Percentiles rank a stretch among this genome's conserved stretches.
These are phyloP conservation scores for Rubus idaeus DNA, from an alignment of 306 rosid species.

Conservation along the genomic window DNA sequence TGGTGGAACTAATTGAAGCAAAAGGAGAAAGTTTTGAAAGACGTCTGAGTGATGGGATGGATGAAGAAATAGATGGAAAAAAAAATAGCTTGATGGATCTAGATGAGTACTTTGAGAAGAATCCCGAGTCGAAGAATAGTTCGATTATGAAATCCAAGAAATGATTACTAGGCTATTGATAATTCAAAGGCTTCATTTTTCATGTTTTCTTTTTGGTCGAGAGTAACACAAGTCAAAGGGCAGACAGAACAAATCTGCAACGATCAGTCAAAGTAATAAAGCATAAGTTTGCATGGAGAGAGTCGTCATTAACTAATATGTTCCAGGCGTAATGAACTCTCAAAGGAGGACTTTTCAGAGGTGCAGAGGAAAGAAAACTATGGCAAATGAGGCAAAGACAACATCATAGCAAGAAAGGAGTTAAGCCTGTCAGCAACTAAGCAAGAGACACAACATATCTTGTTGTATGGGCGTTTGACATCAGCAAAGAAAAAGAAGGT, in stretches of 20 bases:
- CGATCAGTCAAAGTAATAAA: too few relatives aligned
- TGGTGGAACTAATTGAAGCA: neutral
- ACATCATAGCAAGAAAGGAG: neutral
- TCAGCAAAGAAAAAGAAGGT: neutral
- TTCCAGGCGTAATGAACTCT: neutral
- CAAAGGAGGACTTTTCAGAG: neutral
- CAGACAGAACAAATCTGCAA: neutral
- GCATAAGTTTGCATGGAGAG: neutral
- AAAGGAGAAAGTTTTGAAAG: neutral
- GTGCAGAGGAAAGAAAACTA: neutral
- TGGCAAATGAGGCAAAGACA: neutral
- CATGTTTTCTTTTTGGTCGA: neutral
- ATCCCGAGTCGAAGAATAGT: neutral
- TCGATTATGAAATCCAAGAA: neutral
- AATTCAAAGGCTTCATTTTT: neutral
- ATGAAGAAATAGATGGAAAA: neutral
- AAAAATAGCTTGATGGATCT: neutral
- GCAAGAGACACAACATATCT: neutral
- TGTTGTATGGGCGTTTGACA: too few relatives aligned
- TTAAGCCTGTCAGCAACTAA: neutral
- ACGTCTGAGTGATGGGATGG: neutral
- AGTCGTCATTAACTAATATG: neutral
- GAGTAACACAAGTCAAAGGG: neutral
- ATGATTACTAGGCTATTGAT: neutral
- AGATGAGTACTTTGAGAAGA: neutral